A percentile compares a stretch with the other conserved stretches of the same genome.
phyloP scores from a whole-genome alignment of 768 basidiomycete species.

The Rhodosporidiobolus sp. region DNA sequence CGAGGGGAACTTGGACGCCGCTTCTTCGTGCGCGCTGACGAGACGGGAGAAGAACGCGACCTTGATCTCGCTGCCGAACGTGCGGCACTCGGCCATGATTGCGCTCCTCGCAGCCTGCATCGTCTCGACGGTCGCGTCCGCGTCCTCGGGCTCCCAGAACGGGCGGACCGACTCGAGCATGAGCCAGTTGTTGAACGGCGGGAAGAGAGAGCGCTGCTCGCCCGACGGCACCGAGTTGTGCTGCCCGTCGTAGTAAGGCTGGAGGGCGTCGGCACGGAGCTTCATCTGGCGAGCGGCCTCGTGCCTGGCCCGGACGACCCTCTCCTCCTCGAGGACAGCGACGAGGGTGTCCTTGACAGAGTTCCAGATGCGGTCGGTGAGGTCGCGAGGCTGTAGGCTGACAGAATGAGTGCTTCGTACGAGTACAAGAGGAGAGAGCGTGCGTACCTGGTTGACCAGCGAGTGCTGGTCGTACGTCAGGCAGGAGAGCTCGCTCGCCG shows the following conservation, averaged over 20 bases:
- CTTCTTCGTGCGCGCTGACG: neutral
- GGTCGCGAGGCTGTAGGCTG: neutral
- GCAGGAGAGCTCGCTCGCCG: neutral
- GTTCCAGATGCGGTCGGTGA: conserved; percentile 23
- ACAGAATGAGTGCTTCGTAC: too few species aligned
- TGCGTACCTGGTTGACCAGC: neutral
- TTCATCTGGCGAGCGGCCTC: neutral
- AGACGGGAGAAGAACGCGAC: neutral
- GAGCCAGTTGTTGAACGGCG: conserved; percentile 33
- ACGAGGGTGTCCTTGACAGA: neutral
- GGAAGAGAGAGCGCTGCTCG: conserved; percentile 9
- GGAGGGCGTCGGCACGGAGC: conserved; percentile 1
- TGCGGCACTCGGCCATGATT: neutral
- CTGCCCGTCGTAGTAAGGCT: conserved; percentile 5
- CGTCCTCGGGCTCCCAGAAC: conserved; percentile 14
- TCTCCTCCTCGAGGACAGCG: conserved; percentile 1
- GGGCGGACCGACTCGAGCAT: neutral
- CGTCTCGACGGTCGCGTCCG: neutral
- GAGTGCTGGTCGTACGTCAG: neutral
- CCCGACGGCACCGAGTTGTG: neutral
- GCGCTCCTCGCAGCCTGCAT: neutral
- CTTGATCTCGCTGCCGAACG: neutral
- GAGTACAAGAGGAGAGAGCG: too few species aligned
- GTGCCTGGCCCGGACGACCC: neutral
- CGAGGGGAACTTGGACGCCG: neutral